phyloP scores from a whole-genome alignment of 2,329 filamentous ascomycete species.

The Aspergillus tubingensis region DNA sequence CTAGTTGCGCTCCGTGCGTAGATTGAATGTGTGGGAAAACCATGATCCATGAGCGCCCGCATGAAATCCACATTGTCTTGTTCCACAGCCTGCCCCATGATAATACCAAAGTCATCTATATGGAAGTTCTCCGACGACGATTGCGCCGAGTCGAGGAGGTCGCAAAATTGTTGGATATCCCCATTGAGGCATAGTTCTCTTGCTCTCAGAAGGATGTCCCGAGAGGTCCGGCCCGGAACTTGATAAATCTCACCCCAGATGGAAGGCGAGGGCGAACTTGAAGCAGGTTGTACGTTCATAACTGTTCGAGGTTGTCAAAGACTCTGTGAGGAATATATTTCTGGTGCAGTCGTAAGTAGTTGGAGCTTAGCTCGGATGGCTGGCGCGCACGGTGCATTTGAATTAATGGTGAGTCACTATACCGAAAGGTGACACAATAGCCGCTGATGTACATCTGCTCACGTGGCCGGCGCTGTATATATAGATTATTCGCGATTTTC shows the following conservation, averaged over 20 bases:
- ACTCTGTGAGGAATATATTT: background rate
- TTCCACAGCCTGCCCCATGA: constrained; percentile 25
- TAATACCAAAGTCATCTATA: constrained; percentile 20
- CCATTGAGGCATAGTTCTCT: background rate
- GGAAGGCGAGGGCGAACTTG: background rate
- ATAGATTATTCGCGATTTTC: background rate
- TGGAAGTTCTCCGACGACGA: constrained; percentile 12
- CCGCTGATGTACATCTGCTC: background rate
- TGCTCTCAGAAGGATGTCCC: background rate
- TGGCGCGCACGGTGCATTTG: background rate
- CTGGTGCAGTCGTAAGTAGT: background rate
- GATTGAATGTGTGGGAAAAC: constrained; percentile 19
- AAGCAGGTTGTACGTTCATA: background rate
- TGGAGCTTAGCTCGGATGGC: background rate
- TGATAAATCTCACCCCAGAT: background rate
- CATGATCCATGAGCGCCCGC: constrained; percentile 20
- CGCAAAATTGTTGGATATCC: constrained; percentile 11
- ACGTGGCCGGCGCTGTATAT: background rate
- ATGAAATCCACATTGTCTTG: constrained; percentile 17
- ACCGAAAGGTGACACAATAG: background rate
- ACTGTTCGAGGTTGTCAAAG: too few species aligned
- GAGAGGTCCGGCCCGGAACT: background rate
- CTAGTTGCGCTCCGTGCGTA: constrained; percentile 20
- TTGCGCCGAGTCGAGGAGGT: constrained; percentile 9
- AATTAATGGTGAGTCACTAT: background rate